These are phyloP conservation scores for Colletotrichum lupini DNA, from an alignment of 2,329 filamentous ascomycete genomes.

Conservation along the genomic window DNA sequence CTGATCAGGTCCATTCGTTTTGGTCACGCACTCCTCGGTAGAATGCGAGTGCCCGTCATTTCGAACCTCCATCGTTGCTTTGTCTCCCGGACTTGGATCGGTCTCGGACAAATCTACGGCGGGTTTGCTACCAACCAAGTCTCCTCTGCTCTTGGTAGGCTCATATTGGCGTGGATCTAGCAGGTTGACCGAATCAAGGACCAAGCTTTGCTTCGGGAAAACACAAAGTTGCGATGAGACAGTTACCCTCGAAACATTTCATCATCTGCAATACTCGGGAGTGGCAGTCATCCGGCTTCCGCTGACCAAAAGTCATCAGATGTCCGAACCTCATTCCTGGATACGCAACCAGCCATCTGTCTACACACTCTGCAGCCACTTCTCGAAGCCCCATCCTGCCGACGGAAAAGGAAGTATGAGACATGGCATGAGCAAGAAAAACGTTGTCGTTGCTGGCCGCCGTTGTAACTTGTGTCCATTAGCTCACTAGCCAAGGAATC, in stretches of 20 bases:
- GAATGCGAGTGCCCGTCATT: neutral
- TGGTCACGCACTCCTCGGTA: neutral
- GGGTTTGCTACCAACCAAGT: neutral
- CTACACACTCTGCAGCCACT: constrained; percentile 6
- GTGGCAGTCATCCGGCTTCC: neutral
- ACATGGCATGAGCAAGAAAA: constrained; percentile 6
- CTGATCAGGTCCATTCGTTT: constrained; percentile 5
- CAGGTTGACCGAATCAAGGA: neutral
- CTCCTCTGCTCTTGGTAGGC: neutral
- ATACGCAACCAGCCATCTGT: constrained; percentile 15
- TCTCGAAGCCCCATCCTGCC: neutral
- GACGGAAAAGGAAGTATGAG: constrained; percentile 20
- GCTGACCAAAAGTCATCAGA: neutral
- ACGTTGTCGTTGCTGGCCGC: constrained; percentile 6
- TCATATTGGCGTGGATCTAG: neutral
- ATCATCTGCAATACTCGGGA: neutral
- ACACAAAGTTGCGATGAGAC: neutral
- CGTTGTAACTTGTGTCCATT: neutral
- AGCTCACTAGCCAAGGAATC: neutral
- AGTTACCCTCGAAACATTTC: neutral
- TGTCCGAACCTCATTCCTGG: neutral
- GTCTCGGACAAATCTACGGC: neutral
- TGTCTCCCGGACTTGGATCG: neutral
- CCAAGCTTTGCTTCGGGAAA: neutral
- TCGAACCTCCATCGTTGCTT: neutral